Evolutionary conservation across 1,284 basidiomycete genomes (phyloP).

Genomic region (Leccinum huronense): DNA sequence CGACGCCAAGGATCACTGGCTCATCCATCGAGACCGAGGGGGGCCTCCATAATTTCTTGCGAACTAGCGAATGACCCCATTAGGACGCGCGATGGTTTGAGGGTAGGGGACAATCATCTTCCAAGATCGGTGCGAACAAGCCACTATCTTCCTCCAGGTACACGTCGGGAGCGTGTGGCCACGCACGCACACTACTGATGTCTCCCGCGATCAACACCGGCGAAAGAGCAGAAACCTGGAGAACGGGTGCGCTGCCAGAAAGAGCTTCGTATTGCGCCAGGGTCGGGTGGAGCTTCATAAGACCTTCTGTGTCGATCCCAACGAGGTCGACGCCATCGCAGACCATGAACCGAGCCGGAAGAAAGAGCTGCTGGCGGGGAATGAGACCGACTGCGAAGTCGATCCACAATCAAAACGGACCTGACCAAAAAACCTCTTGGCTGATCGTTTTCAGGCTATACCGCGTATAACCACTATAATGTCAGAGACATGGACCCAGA

Average conservation of each 20-base stretch:
- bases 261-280: slow-evolving; percentile 17
- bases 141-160: slow-evolving; percentile 42
- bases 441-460: too few relatives aligned
- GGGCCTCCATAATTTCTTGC: slow-evolving; percentile 62
- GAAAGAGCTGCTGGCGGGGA: slow-evolving; percentile 36
- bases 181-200: slow-evolving; percentile 11
- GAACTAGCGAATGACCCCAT: slow-evolving; percentile 62
- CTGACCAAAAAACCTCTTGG: slow-evolving; percentile 1
- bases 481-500: slow-evolving; percentile 26
- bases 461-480: too few relatives aligned
- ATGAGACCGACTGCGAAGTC: slow-evolving; percentile 43
- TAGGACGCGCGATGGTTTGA: slow-evolving; percentile 76
- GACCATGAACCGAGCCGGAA: slow-evolving; percentile 39
- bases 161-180: slow-evolving; percentile 23
- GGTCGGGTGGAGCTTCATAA: slow-evolving; percentile 18
- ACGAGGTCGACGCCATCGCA: slow-evolving; percentile 45
- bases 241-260: slow-evolving; percentile 26
- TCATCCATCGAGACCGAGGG: slow-evolving; percentile 43
- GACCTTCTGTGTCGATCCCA: slow-evolving; percentile 38
- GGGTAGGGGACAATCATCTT: slow-evolving; percentile 64
- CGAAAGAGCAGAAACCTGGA: slow-evolving; percentile 31
- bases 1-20: slow-evolving; percentile 69
- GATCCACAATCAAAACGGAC: slow-evolving; percentile 44
- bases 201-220: slow-evolving; percentile 16
- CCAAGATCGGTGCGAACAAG: slow-evolving; percentile 60